Conservation (phyloP, 2,329 filamentous ascomycete species). For the Penicillium brasilianum region DNA sequence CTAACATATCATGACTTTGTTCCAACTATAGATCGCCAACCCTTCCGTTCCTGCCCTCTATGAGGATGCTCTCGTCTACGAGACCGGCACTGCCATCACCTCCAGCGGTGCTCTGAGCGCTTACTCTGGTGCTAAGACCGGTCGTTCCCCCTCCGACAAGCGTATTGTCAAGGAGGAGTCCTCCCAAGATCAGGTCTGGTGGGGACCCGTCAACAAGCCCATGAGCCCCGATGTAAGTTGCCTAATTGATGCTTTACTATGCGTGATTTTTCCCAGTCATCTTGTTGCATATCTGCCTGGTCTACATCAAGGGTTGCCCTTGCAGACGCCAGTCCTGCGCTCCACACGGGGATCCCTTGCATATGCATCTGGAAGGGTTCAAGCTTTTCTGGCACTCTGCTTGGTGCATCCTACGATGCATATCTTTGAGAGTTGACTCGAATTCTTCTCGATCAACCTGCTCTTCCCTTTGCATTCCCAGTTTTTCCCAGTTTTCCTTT, state of each 20-base stretch:
- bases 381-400: slow-evolving; percentile 33
- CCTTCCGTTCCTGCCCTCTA: slow-evolving; percentile 94
- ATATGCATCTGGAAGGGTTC: slow-evolving; percentile 27
- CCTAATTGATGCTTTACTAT: slow-evolving; percentile 12
- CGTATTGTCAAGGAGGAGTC: slow-evolving; percentile 89
- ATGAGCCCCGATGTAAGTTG: slow-evolving; percentile 91
- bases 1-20: slow-evolving; percentile 6
- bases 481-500: background rate
- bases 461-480: background rate
- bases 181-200: slow-evolving; percentile 94
- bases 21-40: slow-evolving; percentile 71
- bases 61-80: slow-evolving; percentile 98
- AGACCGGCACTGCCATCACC: slow-evolving; percentile 96
- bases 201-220: slow-evolving; percentile 99
- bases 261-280: slow-evolving; percentile 20
- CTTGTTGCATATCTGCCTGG: slow-evolving; percentile 24
- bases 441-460: slow-evolving; percentile 5
- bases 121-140: slow-evolving; percentile 98
- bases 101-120: slow-evolving; percentile 93
- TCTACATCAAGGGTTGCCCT: slow-evolving; percentile 24
- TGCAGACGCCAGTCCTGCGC: slow-evolving; percentile 26
- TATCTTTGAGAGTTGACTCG: background rate
- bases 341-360: slow-evolving; percentile 33
- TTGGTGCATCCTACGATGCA: slow-evolving; percentile 10
- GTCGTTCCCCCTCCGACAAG: slow-evolving; percentile 95